Conservation (phyloP, 805 yeast species). For the Metschnikowia orientalis region DNA sequence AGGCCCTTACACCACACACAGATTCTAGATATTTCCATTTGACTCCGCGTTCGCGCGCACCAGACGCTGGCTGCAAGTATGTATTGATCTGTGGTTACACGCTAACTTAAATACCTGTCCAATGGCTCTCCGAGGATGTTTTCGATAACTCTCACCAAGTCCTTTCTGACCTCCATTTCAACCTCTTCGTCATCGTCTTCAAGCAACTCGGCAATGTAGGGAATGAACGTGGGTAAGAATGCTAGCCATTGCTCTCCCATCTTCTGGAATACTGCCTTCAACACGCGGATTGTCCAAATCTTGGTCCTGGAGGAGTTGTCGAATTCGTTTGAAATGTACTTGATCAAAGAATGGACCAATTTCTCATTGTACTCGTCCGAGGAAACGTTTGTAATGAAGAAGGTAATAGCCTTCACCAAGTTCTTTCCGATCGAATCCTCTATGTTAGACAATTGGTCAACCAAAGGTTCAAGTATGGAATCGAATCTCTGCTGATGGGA, state of each 20-base stretch:
- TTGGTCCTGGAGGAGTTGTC: slow-evolving; percentile 61
- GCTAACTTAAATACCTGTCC: slow-evolving; percentile 64
- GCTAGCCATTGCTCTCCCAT: slow-evolving; percentile 94
- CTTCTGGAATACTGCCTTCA: slow-evolving; percentile 80
- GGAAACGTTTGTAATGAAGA: slow-evolving; percentile 65
- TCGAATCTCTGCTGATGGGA: slow-evolving; percentile 81
- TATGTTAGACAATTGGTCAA: slow-evolving; percentile 60
- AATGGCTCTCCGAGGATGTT: slow-evolving; percentile 91
- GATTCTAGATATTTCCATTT: slow-evolving; percentile 14
- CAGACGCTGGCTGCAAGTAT: background rate
- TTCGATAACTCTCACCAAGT: slow-evolving; percentile 87
- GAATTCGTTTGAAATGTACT: slow-evolving; percentile 38
- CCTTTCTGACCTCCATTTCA: slow-evolving; percentile 85
- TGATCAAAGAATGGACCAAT: slow-evolving; percentile 42
- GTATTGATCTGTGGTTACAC: background rate
- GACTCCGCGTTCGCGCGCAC: background rate
- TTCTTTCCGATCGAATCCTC: slow-evolving; percentile 76
- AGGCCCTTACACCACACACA: slow-evolving; percentile 10
- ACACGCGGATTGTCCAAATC: slow-evolving; percentile 75
- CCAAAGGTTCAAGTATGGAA: slow-evolving; percentile 55
- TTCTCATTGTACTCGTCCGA: slow-evolving; percentile 68
- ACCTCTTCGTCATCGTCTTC: slow-evolving; percentile 96
- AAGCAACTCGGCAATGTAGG: slow-evolving; percentile 87
- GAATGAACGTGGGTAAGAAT: slow-evolving; percentile 89
- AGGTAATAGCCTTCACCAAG: slow-evolving; percentile 72